A percentile compares a stretch with the other conserved stretches of the same genome.
Evolutionary conservation across 2,329 filamentous ascomycete genomes (phyloP).

Genomic region (Monosporascus sp.): DNA sequence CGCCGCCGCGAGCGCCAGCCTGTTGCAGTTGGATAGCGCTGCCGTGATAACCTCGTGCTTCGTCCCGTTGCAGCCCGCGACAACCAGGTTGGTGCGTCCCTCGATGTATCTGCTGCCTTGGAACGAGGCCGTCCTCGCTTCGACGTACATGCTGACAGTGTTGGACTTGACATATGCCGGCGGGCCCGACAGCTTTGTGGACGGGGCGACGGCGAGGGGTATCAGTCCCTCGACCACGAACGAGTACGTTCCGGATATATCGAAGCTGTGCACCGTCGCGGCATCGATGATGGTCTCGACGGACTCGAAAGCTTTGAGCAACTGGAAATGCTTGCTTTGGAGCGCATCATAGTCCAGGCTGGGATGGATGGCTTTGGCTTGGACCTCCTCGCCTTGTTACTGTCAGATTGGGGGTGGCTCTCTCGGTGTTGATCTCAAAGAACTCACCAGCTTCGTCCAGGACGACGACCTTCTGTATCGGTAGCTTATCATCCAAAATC

Average conservation of each 20-base stretch:
- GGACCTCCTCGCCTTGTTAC: slow-evolving; percentile 4
- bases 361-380: slow-evolving; percentile 13
- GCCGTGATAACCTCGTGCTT: slow-evolving; percentile 9
- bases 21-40: slow-evolving; percentile 13
- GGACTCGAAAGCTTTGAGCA: slow-evolving; percentile 11
- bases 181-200: slow-evolving; percentile 6
- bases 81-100: slow-evolving; percentile 10
- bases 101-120: slow-evolving; percentile 1
- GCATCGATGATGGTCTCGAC: slow-evolving; percentile 10
- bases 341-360: slow-evolving; percentile 15
- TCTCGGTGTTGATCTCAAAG: neutral
- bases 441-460: slow-evolving; percentile 10
- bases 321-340: slow-evolving; percentile 9
- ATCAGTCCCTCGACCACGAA: slow-evolving; percentile 11
- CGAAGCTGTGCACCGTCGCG: slow-evolving; percentile 11
- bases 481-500: slow-evolving; percentile 14
- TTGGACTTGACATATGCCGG: slow-evolving; percentile 13
- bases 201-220: slow-evolving; percentile 10
- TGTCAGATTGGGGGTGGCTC: neutral
- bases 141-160: slow-evolving; percentile 8
- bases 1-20: slow-evolving; percentile 11
- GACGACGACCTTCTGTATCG: slow-evolving; percentile 11
- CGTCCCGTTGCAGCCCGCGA: slow-evolving; percentile 9
- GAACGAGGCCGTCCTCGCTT: slow-evolving; percentile 1
- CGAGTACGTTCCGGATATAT: slow-evolving; percentile 12